Conservation (phyloP, 805 yeast genomes). For the Wickerhamomyces bovis region DNA sequence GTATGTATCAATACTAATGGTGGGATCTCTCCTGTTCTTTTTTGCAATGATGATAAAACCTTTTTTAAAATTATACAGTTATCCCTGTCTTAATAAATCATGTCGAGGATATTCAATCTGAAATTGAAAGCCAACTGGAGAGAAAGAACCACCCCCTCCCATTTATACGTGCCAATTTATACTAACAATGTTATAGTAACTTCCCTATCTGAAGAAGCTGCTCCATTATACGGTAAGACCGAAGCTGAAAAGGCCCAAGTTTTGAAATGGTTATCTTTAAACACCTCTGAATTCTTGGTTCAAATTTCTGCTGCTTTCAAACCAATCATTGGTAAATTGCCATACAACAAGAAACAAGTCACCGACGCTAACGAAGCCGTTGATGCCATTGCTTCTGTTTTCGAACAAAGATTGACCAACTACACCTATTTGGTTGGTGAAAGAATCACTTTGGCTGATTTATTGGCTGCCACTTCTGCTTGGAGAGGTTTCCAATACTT, state of each 20-base stretch:
- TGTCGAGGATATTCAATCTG: conserved; percentile 65
- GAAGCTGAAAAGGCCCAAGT: conserved; percentile 52
- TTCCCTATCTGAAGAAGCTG: conserved; percentile 29
- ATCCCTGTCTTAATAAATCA: conserved; percentile 78
- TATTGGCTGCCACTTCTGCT: conserved; percentile 43
- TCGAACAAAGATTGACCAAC: conserved; percentile 52
- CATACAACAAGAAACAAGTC: conserved; percentile 70
- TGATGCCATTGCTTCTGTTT: conserved; percentile 34
- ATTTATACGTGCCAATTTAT: neutral
- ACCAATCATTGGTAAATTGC: conserved; percentile 57
- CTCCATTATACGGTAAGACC: conserved; percentile 56
- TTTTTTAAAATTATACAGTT: conserved; percentile 53
- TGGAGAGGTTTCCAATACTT: conserved; percentile 51
- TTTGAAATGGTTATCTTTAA: conserved; percentile 72
- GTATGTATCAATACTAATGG: conserved; percentile 40
- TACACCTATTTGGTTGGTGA: conserved; percentile 71
- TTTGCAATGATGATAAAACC: conserved; percentile 50
- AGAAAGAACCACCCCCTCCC: neutral
- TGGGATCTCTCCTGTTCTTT: neutral
- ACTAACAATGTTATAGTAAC: conserved; percentile 23
- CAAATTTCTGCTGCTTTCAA: conserved; percentile 43
- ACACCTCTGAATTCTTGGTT: conserved; percentile 60
- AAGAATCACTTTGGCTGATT: conserved; percentile 59
- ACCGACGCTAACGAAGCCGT: conserved; percentile 39
- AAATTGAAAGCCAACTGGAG: conserved; percentile 19